Evolutionary conservation across 805 yeast genomes (phyloP).

Genomic region (Barnettozyma sucrosica): DNA sequence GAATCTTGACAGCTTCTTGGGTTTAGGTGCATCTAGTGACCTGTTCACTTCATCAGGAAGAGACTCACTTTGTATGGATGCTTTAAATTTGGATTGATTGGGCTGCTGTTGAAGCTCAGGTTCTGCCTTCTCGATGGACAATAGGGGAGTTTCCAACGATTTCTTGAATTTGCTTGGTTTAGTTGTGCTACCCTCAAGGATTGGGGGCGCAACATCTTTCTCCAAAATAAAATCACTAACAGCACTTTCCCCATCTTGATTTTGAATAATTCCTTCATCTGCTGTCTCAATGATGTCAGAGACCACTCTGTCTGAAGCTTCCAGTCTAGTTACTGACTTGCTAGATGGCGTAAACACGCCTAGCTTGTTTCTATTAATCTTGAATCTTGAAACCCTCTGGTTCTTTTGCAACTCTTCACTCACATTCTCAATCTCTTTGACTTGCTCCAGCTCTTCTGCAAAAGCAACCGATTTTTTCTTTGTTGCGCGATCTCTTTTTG

Average conservation of each 20-base stretch:
- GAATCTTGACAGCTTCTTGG: conserved; percentile 19
- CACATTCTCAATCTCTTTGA: conserved; percentile 55
- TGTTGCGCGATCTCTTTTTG: neutral
- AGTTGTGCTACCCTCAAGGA: neutral
- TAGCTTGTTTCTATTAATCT: conserved; percentile 10
- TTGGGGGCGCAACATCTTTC: conserved; percentile 8
- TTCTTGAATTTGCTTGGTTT: neutral
- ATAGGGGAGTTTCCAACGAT: neutral
- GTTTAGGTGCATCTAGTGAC: neutral
- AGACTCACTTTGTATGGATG: neutral
- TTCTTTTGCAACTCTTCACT: conserved; percentile 39
- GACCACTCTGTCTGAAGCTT: neutral
- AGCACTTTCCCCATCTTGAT: neutral
- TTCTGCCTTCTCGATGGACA: neutral
- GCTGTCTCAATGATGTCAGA: neutral
- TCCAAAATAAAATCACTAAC: conserved; percentile 6
- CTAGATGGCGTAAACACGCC: neutral
- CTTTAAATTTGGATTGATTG: neutral
- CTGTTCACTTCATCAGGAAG: neutral
- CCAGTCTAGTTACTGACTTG: neutral
- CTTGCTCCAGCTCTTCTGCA: conserved; percentile 39
- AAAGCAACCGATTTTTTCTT: conserved; percentile 48
- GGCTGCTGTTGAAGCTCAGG: neutral
- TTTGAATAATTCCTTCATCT: neutral
- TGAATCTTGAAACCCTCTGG: conserved; percentile 19